Evolutionary conservation across 2,329 filamentous ascomycete species (phyloP), one percentile per base, ranked within the genome.

Genomic region (Bipolaris victoriae): DNA sequence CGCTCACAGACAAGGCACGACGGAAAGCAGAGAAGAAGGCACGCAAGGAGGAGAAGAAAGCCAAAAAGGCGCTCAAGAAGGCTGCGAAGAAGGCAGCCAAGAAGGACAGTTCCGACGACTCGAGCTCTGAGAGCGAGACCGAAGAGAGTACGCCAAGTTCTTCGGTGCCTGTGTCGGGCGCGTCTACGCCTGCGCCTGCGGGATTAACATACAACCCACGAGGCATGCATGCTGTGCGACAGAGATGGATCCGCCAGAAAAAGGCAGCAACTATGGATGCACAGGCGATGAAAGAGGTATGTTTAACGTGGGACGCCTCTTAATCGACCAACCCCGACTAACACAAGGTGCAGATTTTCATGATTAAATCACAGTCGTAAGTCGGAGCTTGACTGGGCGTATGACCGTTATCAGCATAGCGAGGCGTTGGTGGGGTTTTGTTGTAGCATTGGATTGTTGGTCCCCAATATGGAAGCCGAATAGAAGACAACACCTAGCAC

Each of bases 161-260:
- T 61, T 57, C 61, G 39, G 22, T 77, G 22, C 69, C 71, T 37
- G 76, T 78, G 2, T 80, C 77, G 20, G 79, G 76, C 22, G 79
- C 80, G 7, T 46, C 79, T 78, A 51, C 80, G 77, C 44, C 80
- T 80, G 26, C 83, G 79, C 29, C 64, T 18, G 60, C 78, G 77
- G 74, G 66, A 1, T 49, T 69, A 20, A 63, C 56, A 1, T 77
- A 75, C 46, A 65, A 60, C 11, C 78, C 82, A 60, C 81, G 83
- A 24, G 86, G 84, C 47, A 85, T 92, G 62, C 90, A 93, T 73
- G 85, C 90, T 52, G 86, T 93, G 45, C 83, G 94, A 62, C 87
- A 90, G 65, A 84, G 91, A 58, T 91, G 93, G 76, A 97, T 98
- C 69, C 89, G 89, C 55, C 91, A 95, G 68, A 98, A 98, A 81